Percentiles rank a stretch among this genome's conserved stretches.
Conservation (phyloP, 345 rosid genomes). For the Corymbia maculata region DNA sequence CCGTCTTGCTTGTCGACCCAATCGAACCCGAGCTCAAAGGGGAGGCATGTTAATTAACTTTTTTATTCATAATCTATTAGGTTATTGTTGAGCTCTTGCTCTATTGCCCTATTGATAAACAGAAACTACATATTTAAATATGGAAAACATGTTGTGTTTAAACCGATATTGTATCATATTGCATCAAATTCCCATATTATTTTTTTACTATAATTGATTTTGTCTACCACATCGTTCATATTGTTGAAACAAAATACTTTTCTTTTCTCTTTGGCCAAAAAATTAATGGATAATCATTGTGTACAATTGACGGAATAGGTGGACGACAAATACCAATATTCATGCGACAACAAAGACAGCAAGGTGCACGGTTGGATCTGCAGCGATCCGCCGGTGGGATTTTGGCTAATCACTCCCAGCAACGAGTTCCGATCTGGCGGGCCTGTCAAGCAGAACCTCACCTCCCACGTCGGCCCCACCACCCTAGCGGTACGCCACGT, state of each 20-base stretch:
- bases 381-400: conserved; percentile 55
- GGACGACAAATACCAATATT: conserved; percentile 90
- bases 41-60: conserved; percentile 14
- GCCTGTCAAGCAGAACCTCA: conserved; percentile 74
- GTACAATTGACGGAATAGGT: conserved; percentile 22
- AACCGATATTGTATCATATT: neutral
- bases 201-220: neutral
- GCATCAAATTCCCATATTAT: neutral
- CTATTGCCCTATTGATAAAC: neutral
- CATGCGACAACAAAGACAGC: conserved; percentile 62
- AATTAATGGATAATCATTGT: neutral
- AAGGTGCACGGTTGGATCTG: conserved; percentile 84
- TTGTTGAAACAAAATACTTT: neutral
- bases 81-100: neutral
- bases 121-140: neutral
- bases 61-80: neutral
- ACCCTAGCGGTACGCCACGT: conserved; percentile 51
- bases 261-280: neutral
- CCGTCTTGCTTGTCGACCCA: conserved; percentile 44
- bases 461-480: conserved; percentile 84
- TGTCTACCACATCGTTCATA: neutral
- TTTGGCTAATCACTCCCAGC: conserved; percentile 93
- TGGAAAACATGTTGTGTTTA: neutral
- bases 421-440: conserved; percentile 81
- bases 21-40: conserved; percentile 30